Evolutionary conservation across 176 grass and related monocot species (phyloP).

Genomic region (Zea luxurians): DNA sequence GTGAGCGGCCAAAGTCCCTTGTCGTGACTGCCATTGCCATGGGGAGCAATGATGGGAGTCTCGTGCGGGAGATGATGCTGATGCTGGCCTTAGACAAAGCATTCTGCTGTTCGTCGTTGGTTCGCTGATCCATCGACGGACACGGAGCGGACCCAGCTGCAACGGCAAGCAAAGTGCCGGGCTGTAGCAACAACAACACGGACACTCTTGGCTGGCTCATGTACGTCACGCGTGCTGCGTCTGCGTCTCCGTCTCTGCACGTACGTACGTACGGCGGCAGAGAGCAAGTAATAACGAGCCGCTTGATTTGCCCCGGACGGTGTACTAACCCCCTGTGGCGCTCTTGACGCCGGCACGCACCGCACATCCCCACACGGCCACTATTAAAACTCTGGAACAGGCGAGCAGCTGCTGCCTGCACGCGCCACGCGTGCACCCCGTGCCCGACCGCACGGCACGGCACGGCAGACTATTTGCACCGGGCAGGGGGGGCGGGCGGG

Average conservation of each 20-base stretch:
- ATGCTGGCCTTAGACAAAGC: neutral
- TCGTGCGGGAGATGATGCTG: neutral
- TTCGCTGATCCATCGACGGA: neutral
- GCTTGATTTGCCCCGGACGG: too few species aligned
- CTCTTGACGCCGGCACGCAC: neutral
- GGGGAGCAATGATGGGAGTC: neutral
- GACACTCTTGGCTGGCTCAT: neutral
- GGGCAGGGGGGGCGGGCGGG: neutral
- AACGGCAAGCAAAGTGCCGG: neutral
- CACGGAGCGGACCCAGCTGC: neutral
- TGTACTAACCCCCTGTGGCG: neutral
- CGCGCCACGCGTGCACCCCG: neutral
- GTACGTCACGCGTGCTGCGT: neutral
- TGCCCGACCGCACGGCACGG: neutral
- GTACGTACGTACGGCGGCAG: too few species aligned
- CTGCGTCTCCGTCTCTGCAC: too few species aligned
- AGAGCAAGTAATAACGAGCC: too few species aligned
- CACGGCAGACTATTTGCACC: neutral
- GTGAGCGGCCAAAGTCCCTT: neutral
- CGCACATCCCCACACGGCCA: neutral
- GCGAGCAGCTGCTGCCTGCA: neutral
- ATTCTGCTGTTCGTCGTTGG: neutral
- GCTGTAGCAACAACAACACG: neutral
- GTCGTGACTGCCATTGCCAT: neutral
- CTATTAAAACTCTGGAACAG: neutral